phyloP scores from a whole-genome alignment of 495 filamentous ascomycete genomes.

The Cladorrhinum samala region DNA sequence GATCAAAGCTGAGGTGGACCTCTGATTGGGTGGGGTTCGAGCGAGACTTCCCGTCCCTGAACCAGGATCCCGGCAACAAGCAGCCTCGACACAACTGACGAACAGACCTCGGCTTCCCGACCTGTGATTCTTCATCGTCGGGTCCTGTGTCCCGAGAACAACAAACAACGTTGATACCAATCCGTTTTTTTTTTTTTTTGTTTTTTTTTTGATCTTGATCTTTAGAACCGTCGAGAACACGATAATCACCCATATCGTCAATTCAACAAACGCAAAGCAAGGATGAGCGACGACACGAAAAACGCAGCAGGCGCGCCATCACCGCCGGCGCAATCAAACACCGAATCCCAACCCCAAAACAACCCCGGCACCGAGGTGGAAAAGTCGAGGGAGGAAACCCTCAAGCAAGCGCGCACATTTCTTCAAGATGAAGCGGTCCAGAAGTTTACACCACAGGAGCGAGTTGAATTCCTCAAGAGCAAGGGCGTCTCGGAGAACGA shows the following conservation, averaged over 20 bases:
- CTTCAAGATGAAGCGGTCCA: constrained; percentile 74
- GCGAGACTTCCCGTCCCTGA: not conserved
- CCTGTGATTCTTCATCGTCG: not conserved
- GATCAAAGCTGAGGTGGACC: not conserved
- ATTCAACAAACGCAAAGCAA: too few species aligned
- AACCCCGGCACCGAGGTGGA: constrained; percentile 9
- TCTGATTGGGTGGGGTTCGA: not conserved
- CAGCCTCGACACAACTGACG: not conserved
- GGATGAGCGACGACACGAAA: constrained; percentile 11
- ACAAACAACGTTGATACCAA: not conserved
- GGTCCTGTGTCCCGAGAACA: not conserved
- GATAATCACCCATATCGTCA: too few species aligned
- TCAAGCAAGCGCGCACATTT: constrained; percentile 71
- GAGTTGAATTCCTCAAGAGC: constrained; percentile 68
- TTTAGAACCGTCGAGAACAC: too few species aligned
- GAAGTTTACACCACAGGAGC: constrained; percentile 61
- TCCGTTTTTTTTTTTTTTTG: too few species aligned
- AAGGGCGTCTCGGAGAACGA: constrained; percentile 69
- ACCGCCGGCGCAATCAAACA: not conserved
- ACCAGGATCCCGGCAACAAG: not conserved
- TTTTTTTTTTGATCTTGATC: too few species aligned
- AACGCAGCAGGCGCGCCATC: constrained; percentile 8
- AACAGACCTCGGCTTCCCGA: not conserved
- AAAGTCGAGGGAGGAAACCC: constrained; percentile 32
- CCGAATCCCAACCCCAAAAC: not conserved